Base-by-base conservation (phyloP, 257 asterid genomes). In the Primulina eburnea region DNA sequence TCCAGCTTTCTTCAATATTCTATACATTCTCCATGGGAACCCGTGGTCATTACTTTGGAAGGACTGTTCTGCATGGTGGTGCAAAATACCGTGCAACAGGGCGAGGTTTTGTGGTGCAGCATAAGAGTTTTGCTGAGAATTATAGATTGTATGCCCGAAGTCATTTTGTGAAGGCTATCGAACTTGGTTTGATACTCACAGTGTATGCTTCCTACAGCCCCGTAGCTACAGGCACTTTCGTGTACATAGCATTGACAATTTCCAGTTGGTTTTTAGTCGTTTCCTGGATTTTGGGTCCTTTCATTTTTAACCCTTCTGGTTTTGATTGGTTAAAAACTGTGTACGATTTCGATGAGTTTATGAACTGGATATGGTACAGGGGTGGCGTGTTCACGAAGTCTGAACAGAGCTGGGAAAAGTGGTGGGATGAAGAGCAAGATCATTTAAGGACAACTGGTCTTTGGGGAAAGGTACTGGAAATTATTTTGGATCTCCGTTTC, bases 361-460 rank as follows among this genome's bases (percentile, higher is more conserved):
- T 94, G 97, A 84, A 70, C 75, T 94, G 97, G 99, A 85, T 94
- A 75, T 94, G 99, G 99, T 94, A 77, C 81, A 80, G 70, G 56
- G 99, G 99, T 73, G 88, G 96, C 34, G 99, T 94, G 71, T 94
- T 94, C 82, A 83, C 92, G 8, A 94, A 89, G 80, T 16, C 96
- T 37, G 97, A 94, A 70, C 97, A 90, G 82, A 90, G 99, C 88
- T 94, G 99, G 97, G 96, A 94, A 83, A 79, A 86, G 77, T 94
- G 99, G 99, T 94, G 99, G 99, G 75, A 86, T 7, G 99, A 94
- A 83, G 99, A 94, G 84, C 97, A 90, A 75, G 97, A 90, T 81
- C 99, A 93, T 83, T 72, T 93, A 59, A 86, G 99, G 79, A 90
- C 95, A 55, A 93, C 99, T 63, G 99, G 99, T 73, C 71, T 89